These are phyloP conservation scores for Aspergillus tubingensis DNA, from an alignment of 2,329 filamentous ascomycete genomes.

Conservation along the genomic window DNA sequence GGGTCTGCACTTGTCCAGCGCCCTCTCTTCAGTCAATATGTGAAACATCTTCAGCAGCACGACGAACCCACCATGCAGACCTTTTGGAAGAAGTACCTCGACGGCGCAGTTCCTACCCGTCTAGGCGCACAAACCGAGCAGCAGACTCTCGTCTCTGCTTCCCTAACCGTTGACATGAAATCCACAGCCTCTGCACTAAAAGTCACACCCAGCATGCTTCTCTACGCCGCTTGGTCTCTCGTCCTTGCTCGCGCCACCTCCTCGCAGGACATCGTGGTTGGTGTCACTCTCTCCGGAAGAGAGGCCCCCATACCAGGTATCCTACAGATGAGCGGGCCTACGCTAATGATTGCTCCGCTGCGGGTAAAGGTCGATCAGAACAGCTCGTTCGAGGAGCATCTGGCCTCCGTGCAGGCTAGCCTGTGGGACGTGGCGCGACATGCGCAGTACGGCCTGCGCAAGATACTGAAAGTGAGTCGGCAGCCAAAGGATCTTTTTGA, in stretches of 20 bases:
- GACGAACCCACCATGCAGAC: not conserved
- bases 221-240: conserved; percentile 8
- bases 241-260: not conserved
- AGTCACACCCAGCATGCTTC: not conserved
- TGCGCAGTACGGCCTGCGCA: conserved; percentile 1
- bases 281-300: conserved; percentile 2
- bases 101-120: not conserved
- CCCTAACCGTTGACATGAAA: not conserved
- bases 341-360: not conserved
- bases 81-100: not conserved
- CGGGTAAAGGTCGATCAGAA: not conserved
- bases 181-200: not conserved
- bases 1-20: not conserved
- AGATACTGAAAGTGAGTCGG: not conserved
- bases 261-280: not conserved
- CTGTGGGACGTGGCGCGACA: not conserved
- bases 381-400: not conserved
- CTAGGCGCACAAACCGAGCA: not conserved
- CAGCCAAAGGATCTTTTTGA: conserved; percentile 5
- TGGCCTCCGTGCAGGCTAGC: not conserved
- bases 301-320: conserved; percentile 1
- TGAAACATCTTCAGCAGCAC: not conserved
- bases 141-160: not conserved
- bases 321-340: not conserved
- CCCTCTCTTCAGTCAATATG: conserved; percentile 7